A percentile compares a stretch with the other conserved stretches of the same genome.
Evolutionary conservation across 2,329 filamentous ascomycete genomes (phyloP).

Genomic region (Colletotrichum sidae): DNA sequence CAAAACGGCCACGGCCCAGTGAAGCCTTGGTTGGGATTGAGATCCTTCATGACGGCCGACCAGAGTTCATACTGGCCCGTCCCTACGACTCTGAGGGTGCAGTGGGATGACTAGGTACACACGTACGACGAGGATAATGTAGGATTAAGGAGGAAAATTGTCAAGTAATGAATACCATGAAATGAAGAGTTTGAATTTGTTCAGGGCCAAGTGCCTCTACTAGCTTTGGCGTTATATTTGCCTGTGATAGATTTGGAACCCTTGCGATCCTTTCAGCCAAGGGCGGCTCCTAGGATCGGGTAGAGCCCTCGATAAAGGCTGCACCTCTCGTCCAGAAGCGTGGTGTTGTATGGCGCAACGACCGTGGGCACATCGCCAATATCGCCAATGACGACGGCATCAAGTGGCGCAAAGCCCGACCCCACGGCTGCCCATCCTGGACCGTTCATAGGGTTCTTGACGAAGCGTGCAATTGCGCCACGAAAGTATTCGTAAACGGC

Average conservation of each 20-base stretch:
- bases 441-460: conserved; percentile 40
- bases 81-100: conserved; percentile 41
- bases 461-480: conserved; percentile 41
- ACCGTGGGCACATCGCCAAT: conserved; percentile 13
- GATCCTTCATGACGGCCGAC: conserved; percentile 42
- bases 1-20: conserved; percentile 19
- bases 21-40: conserved; percentile 39
- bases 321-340: conserved; percentile 39
- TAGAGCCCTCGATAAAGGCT: conserved; percentile 38
- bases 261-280: not conserved
- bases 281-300: conserved; percentile 32
- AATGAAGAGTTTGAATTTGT: too few species aligned
- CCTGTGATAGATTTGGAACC: not conserved
- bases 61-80: conserved; percentile 41
- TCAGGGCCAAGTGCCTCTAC: too few species aligned
- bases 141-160: not conserved
- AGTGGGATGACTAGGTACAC: conserved; percentile 39
- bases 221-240: too few species aligned
- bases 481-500: conserved; percentile 41
- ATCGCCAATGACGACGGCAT: conserved; percentile 41
- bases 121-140: not conserved
- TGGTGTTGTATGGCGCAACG: conserved; percentile 38
- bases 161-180: too few species aligned
- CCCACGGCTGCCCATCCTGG: conserved; percentile 43
- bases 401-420: conserved; percentile 39